phyloP scores from a whole-genome alignment of 192 early-diverging fungal species.

The Umbelopsis sp. region DNA sequence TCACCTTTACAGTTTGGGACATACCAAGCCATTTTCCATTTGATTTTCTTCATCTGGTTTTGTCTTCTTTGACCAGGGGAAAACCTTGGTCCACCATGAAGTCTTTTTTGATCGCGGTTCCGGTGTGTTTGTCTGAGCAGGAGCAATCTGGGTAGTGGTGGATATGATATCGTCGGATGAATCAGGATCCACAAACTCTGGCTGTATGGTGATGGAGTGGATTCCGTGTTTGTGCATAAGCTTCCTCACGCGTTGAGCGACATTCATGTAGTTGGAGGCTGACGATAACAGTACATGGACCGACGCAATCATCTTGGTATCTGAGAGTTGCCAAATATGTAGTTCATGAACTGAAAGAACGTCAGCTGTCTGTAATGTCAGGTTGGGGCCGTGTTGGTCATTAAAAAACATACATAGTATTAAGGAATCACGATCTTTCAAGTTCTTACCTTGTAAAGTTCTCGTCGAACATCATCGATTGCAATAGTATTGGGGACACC shows the following conservation, averaged over 20 bases:
- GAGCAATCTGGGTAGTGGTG: not conserved
- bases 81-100: not conserved
- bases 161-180: not conserved
- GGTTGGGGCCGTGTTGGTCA: not conserved
- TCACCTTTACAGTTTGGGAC: not conserved
- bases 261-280: constrained; percentile 66
- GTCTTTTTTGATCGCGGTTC: not conserved
- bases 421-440: not conserved
- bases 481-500: constrained; percentile 70
- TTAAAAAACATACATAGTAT: not conserved
- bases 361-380: constrained; percentile 46
- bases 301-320: constrained; percentile 78
- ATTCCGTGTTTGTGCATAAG: constrained; percentile 79
- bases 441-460: constrained; percentile 51
- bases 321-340: constrained; percentile 91
- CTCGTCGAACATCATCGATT: constrained; percentile 63
- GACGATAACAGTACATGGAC: constrained; percentile 76
- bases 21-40: not conserved
- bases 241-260: constrained; percentile 72
- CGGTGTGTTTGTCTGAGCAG: not conserved
- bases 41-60: not conserved
- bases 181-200: constrained; percentile 69
- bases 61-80: not conserved
- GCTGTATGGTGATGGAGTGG: constrained; percentile 90
- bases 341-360: constrained; percentile 85